phyloP scores from a whole-genome alignment of 805 yeast species.

The Ogataea trehaloabstinens region DNA sequence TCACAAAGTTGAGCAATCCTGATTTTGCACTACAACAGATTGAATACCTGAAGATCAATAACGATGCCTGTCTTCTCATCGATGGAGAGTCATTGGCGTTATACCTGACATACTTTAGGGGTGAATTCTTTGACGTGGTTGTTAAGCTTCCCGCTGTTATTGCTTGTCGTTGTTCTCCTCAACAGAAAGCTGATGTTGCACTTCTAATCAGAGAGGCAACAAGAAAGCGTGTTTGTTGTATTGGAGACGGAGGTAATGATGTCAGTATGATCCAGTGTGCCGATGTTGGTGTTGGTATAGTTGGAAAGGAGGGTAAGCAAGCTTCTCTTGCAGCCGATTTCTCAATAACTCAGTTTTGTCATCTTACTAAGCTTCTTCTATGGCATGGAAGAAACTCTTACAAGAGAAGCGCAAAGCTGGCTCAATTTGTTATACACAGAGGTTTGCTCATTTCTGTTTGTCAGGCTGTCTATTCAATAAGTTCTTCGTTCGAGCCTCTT shows the following conservation, averaged over 20 bases:
- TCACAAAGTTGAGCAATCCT: slow-evolving; percentile 63
- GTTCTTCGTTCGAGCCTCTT: slow-evolving; percentile 86
- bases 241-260: slow-evolving; percentile 99
- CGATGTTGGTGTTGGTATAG: slow-evolving; percentile 98
- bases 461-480: slow-evolving; percentile 88
- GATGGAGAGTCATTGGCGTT: slow-evolving; percentile 90
- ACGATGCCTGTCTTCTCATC: slow-evolving; percentile 73
- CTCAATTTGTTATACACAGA: slow-evolving; percentile 95
- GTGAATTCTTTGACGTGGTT: slow-evolving; percentile 76
- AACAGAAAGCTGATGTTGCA: slow-evolving; percentile 97
- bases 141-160: slow-evolving; percentile 87
- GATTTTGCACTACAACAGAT: slow-evolving; percentile 71
- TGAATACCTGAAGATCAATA: slow-evolving; percentile 64
- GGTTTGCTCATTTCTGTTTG: slow-evolving; percentile 92
- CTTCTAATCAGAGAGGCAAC: slow-evolving; percentile 72
- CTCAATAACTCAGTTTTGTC: slow-evolving; percentile 88
- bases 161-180: slow-evolving; percentile 98
- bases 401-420: slow-evolving; percentile 90
- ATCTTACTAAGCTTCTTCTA: slow-evolving; percentile 75
- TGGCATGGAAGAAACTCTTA: slow-evolving; percentile 99
- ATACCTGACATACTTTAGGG: slow-evolving; percentile 58
- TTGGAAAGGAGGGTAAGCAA: slow-evolving; percentile 97
- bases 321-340: slow-evolving; percentile 97
- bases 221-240: slow-evolving; percentile 90
- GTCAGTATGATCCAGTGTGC: slow-evolving; percentile 99